Conservation (phyloP, 768 basidiomycete genomes). For the Crepidotus variabilis region DNA sequence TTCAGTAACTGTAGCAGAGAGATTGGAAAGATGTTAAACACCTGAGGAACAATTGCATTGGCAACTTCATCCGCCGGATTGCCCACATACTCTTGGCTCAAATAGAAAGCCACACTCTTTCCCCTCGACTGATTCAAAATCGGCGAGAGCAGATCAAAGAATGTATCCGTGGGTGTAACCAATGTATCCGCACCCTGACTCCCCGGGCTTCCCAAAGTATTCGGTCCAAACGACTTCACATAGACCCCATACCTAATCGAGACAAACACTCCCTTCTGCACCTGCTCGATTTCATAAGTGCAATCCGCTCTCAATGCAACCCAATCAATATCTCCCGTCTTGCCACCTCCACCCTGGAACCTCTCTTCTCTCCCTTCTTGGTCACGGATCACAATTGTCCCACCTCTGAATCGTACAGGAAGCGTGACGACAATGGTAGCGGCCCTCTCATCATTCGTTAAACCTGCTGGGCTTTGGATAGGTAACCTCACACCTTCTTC, state of each 20-base stretch:
- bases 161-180: constrained; percentile 68
- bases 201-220: constrained; percentile 4
- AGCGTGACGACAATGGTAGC: constrained; percentile 74
- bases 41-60: constrained; percentile 66
- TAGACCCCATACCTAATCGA: constrained; percentile 71
- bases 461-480: constrained; percentile 42
- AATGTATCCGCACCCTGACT: constrained; percentile 54
- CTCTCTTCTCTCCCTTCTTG: constrained; percentile 54
- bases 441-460: constrained; percentile 61
- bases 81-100: constrained; percentile 63
- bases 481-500: constrained; percentile 56
- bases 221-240: constrained; percentile 62
- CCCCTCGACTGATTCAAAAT: constrained; percentile 72
- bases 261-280: constrained; percentile 68
- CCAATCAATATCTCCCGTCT: constrained; percentile 73
- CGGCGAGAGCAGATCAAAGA: constrained; percentile 69
- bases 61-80: constrained; percentile 69
- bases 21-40: constrained; percentile 24
- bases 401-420: constrained; percentile 72
- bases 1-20: no score
- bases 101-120: constrained; percentile 67
- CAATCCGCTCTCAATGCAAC: constrained; percentile 71
- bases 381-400: constrained; percentile 56
- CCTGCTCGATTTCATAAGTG: constrained; percentile 68
- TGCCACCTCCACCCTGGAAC: constrained; percentile 59